These are phyloP conservation scores for Calonectria fujianensis DNA, from an alignment of 2,329 filamentous ascomycete genomes.

Conservation along the genomic window DNA sequence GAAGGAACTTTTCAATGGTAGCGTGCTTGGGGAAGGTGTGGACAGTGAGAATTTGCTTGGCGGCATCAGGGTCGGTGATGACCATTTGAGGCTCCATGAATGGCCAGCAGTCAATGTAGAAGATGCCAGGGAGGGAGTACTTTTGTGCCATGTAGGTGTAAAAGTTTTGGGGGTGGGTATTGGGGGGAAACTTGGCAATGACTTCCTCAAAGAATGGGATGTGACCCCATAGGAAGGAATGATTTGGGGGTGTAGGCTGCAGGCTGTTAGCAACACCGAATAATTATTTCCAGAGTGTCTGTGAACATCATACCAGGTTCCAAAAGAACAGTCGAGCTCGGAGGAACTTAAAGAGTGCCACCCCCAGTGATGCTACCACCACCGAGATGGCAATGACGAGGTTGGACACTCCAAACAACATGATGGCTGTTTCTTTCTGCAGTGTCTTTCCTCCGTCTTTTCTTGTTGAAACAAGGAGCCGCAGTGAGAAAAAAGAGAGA, in stretches of 20 bases:
- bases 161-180: slow-evolving; percentile 17
- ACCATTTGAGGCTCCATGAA: slow-evolving; percentile 20
- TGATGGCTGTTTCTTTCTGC: background rate
- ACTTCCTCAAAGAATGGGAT: slow-evolving; percentile 20
- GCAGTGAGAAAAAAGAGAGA: background rate
- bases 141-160: slow-evolving; percentile 25
- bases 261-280: background rate
- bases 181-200: slow-evolving; percentile 7
- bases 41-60: slow-evolving; percentile 13
- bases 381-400: slow-evolving; percentile 22
- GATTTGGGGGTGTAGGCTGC: slow-evolving; percentile 8
- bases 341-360: slow-evolving; percentile 16
- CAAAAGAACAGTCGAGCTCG: slow-evolving; percentile 17
- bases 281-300: background rate
- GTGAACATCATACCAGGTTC: slow-evolving; percentile 1
- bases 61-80: slow-evolving; percentile 22
- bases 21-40: slow-evolving; percentile 20
- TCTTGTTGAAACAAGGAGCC: background rate
- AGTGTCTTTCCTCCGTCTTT: background rate
- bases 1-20: slow-evolving; percentile 17
- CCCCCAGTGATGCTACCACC: slow-evolving; percentile 14
- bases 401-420: slow-evolving; percentile 24
- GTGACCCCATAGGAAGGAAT: slow-evolving; percentile 16
- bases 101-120: slow-evolving; percentile 24
- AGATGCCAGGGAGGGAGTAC: slow-evolving; percentile 7